These are phyloP conservation scores for Didymellaceae sp. DNA, from an alignment of 2,329 filamentous ascomycete genomes.

Conservation along the genomic window DNA sequence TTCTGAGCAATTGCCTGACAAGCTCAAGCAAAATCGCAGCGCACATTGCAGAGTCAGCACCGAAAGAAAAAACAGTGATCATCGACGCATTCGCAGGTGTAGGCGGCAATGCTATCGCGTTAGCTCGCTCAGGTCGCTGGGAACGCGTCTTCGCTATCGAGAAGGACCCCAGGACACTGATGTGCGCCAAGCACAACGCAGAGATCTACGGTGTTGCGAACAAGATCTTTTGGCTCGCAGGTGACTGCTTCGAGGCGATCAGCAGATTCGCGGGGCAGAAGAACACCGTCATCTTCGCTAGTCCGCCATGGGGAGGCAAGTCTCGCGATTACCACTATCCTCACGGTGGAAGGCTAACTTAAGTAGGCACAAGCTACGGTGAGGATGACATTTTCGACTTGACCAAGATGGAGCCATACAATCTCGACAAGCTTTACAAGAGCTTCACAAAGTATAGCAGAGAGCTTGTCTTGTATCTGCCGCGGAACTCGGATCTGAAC, in stretches of 20 bases:
- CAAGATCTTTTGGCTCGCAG: conserved; percentile 84
- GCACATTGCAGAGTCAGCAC: conserved; percentile 67
- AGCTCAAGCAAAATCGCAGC: conserved; percentile 70
- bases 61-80: conserved; percentile 67
- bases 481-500: conserved; percentile 60
- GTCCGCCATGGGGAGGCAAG: conserved; percentile 76
- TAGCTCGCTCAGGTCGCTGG: conserved; percentile 82
- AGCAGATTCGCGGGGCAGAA: conserved; percentile 57
- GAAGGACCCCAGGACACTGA: conserved; percentile 77
- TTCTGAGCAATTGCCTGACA: conserved; percentile 14
- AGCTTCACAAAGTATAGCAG: conserved; percentile 50
- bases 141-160: conserved; percentile 87
- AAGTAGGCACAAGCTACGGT: conserved; percentile 66
- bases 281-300: conserved; percentile 70
- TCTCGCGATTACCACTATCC: neutral
- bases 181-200: conserved; percentile 93
- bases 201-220: conserved; percentile 79
- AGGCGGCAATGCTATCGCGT: conserved; percentile 94
- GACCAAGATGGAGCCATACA: conserved; percentile 87
- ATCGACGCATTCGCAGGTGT: conserved; percentile 92
- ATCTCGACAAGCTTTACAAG: conserved; percentile 53
- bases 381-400: conserved; percentile 79
- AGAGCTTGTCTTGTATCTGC: conserved; percentile 77
- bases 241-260: conserved; percentile 82
- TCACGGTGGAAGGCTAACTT: conserved; percentile 11